These are phyloP conservation scores for Lentinula aciculospora DNA, from an alignment of 768 basidiomycete genomes.

Conservation along the genomic window DNA sequence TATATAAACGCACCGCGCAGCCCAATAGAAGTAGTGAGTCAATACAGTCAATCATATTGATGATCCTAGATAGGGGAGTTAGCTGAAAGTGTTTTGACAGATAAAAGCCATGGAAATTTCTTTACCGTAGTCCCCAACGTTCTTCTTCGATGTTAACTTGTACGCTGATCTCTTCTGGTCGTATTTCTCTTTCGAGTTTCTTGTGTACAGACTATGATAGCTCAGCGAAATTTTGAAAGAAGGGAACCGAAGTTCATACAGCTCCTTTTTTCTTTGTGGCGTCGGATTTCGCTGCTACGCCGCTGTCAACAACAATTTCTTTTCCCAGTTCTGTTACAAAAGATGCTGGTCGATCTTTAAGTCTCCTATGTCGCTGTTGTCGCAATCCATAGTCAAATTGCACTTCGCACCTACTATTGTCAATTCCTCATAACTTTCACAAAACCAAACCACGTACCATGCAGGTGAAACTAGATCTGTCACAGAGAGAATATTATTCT, in stretches of 20 bases:
- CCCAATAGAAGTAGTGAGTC: slow-evolving; percentile 41
- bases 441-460: slow-evolving; percentile 40
- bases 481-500: slow-evolving; percentile 45
- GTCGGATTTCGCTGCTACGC: slow-evolving; percentile 52
- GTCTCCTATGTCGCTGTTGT: slow-evolving; percentile 44
- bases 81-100: not conserved
- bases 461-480: slow-evolving; percentile 56
- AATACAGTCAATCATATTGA: slow-evolving; percentile 70
- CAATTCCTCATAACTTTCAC: not conserved
- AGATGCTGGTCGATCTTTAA: slow-evolving; percentile 45
- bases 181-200: slow-evolving; percentile 67
- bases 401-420: slow-evolving; percentile 61
- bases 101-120: not conserved
- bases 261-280: slow-evolving; percentile 44
- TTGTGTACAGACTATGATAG: slow-evolving; percentile 62
- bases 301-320: slow-evolving; percentile 45
- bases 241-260: slow-evolving; percentile 28
- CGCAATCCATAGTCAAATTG: slow-evolving; percentile 74
- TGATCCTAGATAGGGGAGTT: slow-evolving; percentile 39
- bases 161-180: slow-evolving; percentile 50
- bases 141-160: slow-evolving; percentile 55
- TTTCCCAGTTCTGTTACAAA: slow-evolving; percentile 59
- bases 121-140: slow-evolving; percentile 71
- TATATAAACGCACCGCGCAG: slow-evolving; percentile 38
- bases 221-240: not conserved